Base-by-base conservation (phyloP, 2,329 filamentous ascomycete species). In the Colletotrichum tanaceti region DNA sequence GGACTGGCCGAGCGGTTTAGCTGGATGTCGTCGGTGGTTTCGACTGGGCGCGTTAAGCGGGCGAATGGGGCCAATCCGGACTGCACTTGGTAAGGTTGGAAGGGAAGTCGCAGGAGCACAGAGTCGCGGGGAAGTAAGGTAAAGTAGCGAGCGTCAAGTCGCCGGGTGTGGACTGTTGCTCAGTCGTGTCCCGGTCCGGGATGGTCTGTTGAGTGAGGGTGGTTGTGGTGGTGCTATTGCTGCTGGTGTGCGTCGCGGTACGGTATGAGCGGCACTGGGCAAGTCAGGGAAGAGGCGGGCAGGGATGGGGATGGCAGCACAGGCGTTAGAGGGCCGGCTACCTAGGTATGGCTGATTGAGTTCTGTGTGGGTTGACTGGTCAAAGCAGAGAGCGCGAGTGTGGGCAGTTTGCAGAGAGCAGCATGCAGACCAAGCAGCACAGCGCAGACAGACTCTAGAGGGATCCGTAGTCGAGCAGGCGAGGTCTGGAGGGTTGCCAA, bases 11-110 rank as follows among this genome's bases (percentile, higher is more conserved):
- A 60, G 65, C 54, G 54, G 47, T 71, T 69, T 58, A 46, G 66
- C 52, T 69, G 66, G 32, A 58, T 70, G 67, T 70, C 63, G 67
- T 70, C 58, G 58, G 52, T 58, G 63, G 57, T 62, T 61, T 70
- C 43, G 35, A 70, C 65, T 60, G 65, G 58, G 65, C 65, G 68
- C 68, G 68, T 69, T 65, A 70, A 61, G 68, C 68, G 68, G 65
- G 49, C 65, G 57, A 60, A 69, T 65, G 68, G 65, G 65, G 65
- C 65, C 67, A 43, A 47, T 38, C 44, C 53, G 65, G 44, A 60
- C 50, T 67, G 58, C 63, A 58, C 59, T 49, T 67, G 58, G 44
- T 53, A 58, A 63, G 64, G 47, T 63, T 63, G 47, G 35, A 57
- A 47, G 47, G 52, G 35, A 35, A 54, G 64, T 58, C 35, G 64